Conservation (phyloP, 345 rosid genomes). For the Xanthoceras sorbifolium region DNA sequence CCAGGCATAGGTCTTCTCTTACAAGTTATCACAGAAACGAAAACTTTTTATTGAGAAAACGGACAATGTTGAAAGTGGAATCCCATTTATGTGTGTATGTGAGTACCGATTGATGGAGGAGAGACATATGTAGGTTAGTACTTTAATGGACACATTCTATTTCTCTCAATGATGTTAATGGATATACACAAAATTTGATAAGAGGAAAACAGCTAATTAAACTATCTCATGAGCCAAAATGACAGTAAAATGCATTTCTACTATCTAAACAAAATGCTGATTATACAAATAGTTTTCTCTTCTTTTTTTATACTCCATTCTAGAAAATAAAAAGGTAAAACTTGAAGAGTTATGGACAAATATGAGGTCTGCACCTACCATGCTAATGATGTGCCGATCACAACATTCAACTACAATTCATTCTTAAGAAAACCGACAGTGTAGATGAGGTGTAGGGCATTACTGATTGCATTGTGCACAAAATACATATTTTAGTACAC, state of each 20-base stretch:
- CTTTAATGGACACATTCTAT: too few species aligned
- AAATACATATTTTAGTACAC: not conserved
- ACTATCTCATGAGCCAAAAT: not conserved
- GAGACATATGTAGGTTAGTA: too few species aligned
- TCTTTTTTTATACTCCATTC: too few species aligned
- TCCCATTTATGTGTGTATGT: too few species aligned
- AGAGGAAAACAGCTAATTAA: not conserved
- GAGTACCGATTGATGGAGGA: too few species aligned
- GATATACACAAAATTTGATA: not conserved
- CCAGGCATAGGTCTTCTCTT: not conserved
- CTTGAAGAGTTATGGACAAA: not conserved
- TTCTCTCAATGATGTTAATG: not conserved
- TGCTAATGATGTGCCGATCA: constrained; percentile 4
- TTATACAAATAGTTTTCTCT: too few species aligned
- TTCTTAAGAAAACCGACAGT: constrained; percentile 5
- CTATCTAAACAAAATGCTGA: not conserved
- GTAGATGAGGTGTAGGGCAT: not conserved
- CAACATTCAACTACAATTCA: not conserved
- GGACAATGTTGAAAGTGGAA: not conserved
- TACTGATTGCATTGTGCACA: not conserved
- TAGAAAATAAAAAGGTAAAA: too few species aligned
- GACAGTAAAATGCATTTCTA: not conserved
- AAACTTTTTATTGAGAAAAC: not conserved
- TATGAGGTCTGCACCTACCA: not conserved
- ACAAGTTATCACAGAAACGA: not conserved